Evolutionary conservation across 192 early-diverging fungal genomes (phyloP), one percentile per base, ranked within the genome.

Genomic region (Umbelopsis vinacea): DNA sequence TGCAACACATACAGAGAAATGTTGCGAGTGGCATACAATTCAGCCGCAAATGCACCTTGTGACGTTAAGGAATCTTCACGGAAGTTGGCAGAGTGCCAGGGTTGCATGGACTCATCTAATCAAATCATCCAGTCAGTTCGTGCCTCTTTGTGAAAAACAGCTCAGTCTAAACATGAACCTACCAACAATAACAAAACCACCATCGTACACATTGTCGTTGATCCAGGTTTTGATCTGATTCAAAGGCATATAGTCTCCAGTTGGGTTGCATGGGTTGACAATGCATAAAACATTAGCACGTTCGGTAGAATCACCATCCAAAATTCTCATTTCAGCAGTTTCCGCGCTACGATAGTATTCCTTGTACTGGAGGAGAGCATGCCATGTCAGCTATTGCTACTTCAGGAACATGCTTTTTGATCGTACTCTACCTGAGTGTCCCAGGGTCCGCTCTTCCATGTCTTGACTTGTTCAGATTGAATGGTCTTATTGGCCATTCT

Each of bases 231-330:
- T 95, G 23, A 96, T 71, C 71, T 88, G 87, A 19, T 86, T 80
- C 52, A 96, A 80, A 29, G 87, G 81, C 70, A 91, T 86, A 80
- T 95, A 96, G 68, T 93, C 93, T 69, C 94, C 94, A 8, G 94
- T 95, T 21, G 94, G 94, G 71, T 96, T 96, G 83, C 92, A 93
- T n/a, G 94, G 94, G 74, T 96, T 96, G 53, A 96, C 94, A 67
- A 96, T 87, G 76, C 93, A 95, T 0, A 87, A 83, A 48, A 96
- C 87, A 47, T 88, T 86, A 19, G 92, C 92, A 60, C 82, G 84
- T 45, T 86, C 87, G 1, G 73, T 43, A 26, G 87, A 78, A 24
- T 82, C 79, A 33, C 88, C 81, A 2, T 81, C 43, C 38, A 96
- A 85, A 68, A 96, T 84, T 26, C 81, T 83, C 57, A 88, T 89